Base-by-base conservation (phyloP, 495 filamentous ascomycete genomes). In the Chlorociboria aeruginascens region DNA sequence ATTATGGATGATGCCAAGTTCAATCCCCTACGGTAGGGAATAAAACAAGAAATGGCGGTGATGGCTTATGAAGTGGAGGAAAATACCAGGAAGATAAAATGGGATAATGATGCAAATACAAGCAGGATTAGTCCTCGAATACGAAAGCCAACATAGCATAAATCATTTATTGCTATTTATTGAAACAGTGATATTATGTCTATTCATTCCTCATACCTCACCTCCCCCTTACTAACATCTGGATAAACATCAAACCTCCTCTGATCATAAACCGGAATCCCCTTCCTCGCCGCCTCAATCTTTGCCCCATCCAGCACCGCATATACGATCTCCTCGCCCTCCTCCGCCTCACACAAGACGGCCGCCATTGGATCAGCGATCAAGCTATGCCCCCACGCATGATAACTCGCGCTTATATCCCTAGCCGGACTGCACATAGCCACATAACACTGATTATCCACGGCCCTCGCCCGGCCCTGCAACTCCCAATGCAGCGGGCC, bases 381-480 rank as follows among this genome's bases (percentile, higher is more conserved):
- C 70, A 95, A 67, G 55, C 81, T 92, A 61, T 99, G 92, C 0
- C 93, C 93, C 69, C 77, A 97, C 1, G 93, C 93, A 61, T 89
- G 78, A 61, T 99, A 99, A 14, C 68, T 71, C 2, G 85, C 85
- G 12, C 63, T 57, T 69, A 79, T 69, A 62, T 95, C 89, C 50
- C 92, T 71, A 34, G 92, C 87, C 6, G 93, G 93, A 60, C 82
- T 88, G 66, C 93, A 97, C 62, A 97, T 61, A 20, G 80, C 92
- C 32, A 97, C 90, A 64, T 90, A 99, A 2, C 89, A 61, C 73
- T 99, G 90, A 65, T 97, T 97, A 58, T 99, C 92, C 60, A 90
- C 71, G 9, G 92, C 92, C 46, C 92, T 72, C 8, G 86, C 89
- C 50, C 84, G 76, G 12, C 81, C 92, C 59, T 81, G 74, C 52